Percentiles rank a stretch among this genome's conserved stretches.
These are phyloP conservation scores for Tolypocladium amazonense DNA, from an alignment of 2,329 filamentous ascomycete genomes.

Conservation along the genomic window DNA sequence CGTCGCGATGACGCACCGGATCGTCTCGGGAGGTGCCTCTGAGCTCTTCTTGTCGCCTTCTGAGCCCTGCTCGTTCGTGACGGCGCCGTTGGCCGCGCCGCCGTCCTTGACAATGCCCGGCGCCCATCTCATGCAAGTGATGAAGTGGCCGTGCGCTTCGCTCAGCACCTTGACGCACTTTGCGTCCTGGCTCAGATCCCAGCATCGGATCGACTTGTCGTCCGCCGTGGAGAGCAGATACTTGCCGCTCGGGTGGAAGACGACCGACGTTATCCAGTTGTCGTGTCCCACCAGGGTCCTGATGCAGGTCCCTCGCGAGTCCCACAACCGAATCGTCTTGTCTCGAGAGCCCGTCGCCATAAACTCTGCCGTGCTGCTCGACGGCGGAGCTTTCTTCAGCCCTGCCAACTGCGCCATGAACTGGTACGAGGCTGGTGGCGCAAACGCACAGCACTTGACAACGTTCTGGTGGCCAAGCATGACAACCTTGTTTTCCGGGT, in stretches of 20 bases:
- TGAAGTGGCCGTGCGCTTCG: slow-evolving; percentile 73
- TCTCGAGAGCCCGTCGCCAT: slow-evolving; percentile 83
- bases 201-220: slow-evolving; percentile 87
- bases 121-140: slow-evolving; percentile 81
- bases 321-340: slow-evolving; percentile 86
- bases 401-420: slow-evolving; percentile 69
- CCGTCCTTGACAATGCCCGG: slow-evolving; percentile 33
- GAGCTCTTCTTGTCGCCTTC: slow-evolving; percentile 36
- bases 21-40: slow-evolving; percentile 43
- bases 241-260: slow-evolving; percentile 87
- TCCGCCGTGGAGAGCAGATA: slow-evolving; percentile 79
- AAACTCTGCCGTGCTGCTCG: slow-evolving; percentile 71
- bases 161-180: slow-evolving; percentile 76
- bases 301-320: slow-evolving; percentile 71
- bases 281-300: slow-evolving; percentile 82
- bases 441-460: slow-evolving; percentile 78
- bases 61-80: slow-evolving; percentile 4
- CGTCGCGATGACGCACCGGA: slow-evolving; percentile 78
- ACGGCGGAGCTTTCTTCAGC: slow-evolving; percentile 68
- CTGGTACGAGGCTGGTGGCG: slow-evolving; percentile 68
- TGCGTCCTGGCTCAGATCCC: slow-evolving; percentile 84
- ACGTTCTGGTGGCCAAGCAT: slow-evolving; percentile 78
- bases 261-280: slow-evolving; percentile 81
- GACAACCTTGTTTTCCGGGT: slow-evolving; percentile 62
- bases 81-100: slow-evolving; percentile 4